Conservation (phyloP, 306 rosid species). For the Rosa chinensis region DNA sequence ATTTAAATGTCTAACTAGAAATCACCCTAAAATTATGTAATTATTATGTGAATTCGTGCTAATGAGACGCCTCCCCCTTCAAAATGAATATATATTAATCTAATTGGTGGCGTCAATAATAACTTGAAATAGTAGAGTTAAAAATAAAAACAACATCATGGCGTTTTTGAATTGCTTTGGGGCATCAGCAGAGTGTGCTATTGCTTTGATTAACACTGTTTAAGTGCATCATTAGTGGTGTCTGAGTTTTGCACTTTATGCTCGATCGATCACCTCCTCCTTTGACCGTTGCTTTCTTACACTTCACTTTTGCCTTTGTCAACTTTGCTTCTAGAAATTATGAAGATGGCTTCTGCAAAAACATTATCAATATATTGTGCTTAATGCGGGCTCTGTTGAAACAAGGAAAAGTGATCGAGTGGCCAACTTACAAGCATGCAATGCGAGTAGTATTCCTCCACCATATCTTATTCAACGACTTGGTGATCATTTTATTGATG, state of each 20-base stretch:
- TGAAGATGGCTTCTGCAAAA: not conserved
- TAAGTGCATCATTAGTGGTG: not conserved
- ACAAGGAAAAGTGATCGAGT: constrained; percentile 33
- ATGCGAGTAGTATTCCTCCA: constrained; percentile 4
- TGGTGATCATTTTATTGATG: constrained; percentile 19
- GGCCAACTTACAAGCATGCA: constrained; percentile 22
- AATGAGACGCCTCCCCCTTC: not conserved
- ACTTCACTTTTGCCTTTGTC: constrained; percentile 7
- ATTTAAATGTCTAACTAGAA: too few relatives aligned
- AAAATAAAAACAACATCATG: not conserved
- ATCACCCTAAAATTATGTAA: too few relatives aligned
- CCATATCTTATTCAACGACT: constrained; percentile 23
- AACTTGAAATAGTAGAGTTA: not conserved
- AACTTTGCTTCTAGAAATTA: not conserved
- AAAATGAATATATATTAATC: too few relatives aligned
- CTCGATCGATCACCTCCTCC: not conserved
- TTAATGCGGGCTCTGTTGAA: not conserved
- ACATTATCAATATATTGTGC: not conserved
- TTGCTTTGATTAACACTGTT: not conserved
- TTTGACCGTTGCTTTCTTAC: not conserved
- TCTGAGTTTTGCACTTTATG: not conserved
- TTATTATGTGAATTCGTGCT: not conserved
- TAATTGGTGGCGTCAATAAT: too few relatives aligned
- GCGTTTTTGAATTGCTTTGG: not conserved
- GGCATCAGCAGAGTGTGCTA: not conserved